A percentile compares a stretch with the other conserved stretches of the same genome.
Conservation (phyloP, 108 stramenopile species). For the Aurantiochytrium sp. region DNA sequence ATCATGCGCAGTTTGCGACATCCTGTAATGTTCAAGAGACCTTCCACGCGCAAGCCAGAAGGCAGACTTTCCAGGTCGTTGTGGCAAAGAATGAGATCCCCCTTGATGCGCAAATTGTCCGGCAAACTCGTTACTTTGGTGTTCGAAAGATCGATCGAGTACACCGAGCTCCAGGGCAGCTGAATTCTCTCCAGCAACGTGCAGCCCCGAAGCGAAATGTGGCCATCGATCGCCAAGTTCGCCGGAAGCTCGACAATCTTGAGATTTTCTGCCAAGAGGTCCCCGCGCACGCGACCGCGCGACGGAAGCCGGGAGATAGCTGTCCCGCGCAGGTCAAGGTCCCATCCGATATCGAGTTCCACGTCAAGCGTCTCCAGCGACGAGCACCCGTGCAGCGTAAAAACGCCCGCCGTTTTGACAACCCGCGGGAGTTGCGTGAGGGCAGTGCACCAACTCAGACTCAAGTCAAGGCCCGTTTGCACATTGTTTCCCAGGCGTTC, state of each 20-base stretch:
- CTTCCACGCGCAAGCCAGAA: background rate
- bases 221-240: background rate
- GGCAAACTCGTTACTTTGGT: background rate
- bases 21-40: background rate
- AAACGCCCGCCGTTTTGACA: background rate
- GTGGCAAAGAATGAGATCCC: background rate
- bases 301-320: background rate
- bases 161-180: background rate
- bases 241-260: background rate
- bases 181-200: background rate
- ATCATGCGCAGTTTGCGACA: background rate
- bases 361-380: background rate
- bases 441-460: background rate
- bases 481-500: background rate
- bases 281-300: background rate
- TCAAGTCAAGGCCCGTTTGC: background rate
- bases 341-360: background rate
- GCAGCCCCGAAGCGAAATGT: background rate
- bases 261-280: background rate
- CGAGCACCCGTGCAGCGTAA: background rate
- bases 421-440: background rate
- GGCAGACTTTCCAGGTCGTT: background rate
- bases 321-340: background rate
- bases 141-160: background rate
- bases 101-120: background rate